A percentile compares a stretch with the other conserved stretches of the same genome.
Conservation (phyloP, 148 eudicot species). For the Chenopodium album region DNA sequence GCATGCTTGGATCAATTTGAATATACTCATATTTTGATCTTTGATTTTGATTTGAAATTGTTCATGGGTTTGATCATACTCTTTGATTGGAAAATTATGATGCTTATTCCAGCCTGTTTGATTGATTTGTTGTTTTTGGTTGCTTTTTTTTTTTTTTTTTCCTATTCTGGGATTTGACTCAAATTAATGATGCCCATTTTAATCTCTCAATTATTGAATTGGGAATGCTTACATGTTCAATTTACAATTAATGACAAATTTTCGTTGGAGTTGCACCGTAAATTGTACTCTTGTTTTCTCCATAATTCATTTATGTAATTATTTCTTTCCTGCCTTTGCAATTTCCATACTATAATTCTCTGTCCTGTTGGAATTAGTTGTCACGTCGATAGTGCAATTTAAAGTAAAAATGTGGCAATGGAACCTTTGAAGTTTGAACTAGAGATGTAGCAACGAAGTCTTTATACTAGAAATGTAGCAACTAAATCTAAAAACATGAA, state of each 20-base stretch:
- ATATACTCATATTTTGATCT: neutral
- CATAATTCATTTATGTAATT: too few species aligned
- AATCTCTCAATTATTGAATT: neutral
- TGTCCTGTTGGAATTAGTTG: neutral
- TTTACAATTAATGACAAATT: neutral
- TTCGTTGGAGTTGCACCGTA: neutral
- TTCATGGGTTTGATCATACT: conserved; percentile 6
- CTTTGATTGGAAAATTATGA: neutral
- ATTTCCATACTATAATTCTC: too few species aligned
- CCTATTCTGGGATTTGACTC: neutral
- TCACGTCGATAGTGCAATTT: neutral
- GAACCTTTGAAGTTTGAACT: too few species aligned
- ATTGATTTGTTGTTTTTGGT: neutral
- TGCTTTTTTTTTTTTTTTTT: neutral
- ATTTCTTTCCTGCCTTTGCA: too few species aligned
- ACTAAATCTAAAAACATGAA: neutral
- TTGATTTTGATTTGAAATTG: neutral
- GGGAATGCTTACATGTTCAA: neutral
- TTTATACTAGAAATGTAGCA: too few species aligned
- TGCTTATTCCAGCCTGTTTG: neutral
- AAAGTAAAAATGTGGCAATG: too few species aligned
- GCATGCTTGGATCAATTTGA: neutral
- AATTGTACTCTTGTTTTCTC: neutral
- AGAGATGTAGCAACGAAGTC: too few species aligned
- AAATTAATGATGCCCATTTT: neutral